These are phyloP conservation scores for Plasmopara viticola DNA, from an alignment of 352 stramenopile species.

Conservation along the genomic window DNA sequence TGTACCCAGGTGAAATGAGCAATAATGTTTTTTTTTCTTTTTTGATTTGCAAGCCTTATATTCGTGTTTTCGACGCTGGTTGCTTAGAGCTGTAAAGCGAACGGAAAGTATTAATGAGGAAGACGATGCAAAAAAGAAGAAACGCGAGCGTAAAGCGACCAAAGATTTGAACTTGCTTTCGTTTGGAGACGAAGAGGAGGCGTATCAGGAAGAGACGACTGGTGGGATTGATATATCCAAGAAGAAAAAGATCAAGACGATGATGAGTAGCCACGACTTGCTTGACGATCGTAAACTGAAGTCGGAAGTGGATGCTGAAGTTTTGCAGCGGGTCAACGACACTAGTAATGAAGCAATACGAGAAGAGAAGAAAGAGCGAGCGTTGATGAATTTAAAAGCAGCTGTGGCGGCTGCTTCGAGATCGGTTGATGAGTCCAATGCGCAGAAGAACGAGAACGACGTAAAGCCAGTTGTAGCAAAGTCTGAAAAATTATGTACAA, in stretches of 20 bases:
- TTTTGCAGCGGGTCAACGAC: slow-evolving; percentile 49
- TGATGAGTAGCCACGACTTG: slow-evolving; percentile 73
- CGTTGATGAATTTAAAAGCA: slow-evolving; percentile 35
- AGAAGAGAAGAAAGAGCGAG: slow-evolving; percentile 34
- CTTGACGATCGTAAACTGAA: slow-evolving; percentile 60
- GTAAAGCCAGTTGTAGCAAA: neutral
- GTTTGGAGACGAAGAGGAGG: slow-evolving; percentile 90
- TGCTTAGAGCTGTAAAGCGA: slow-evolving; percentile 20
- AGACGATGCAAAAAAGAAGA: slow-evolving; percentile 48
- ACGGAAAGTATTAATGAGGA: slow-evolving; percentile 23
- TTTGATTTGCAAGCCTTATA: neutral
- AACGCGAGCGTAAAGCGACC: slow-evolving; percentile 87
- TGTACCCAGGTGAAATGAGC: slow-evolving; percentile 51
- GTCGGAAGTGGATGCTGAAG: slow-evolving; percentile 45
- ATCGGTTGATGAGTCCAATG: neutral
- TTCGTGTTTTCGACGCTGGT: neutral
- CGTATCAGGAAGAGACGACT: slow-evolving; percentile 43
- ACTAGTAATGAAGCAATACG: slow-evolving; percentile 9
- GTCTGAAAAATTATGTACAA: slow-evolving; percentile 7
- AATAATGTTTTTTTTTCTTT: neutral
- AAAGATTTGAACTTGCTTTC: slow-evolving; percentile 93
- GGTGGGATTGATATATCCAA: slow-evolving; percentile 23
- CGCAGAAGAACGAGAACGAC: neutral
- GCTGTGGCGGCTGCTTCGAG: slow-evolving; percentile 32
- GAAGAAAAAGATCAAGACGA: slow-evolving; percentile 56